A percentile compares a stretch with the other conserved stretches of the same genome.
Conservation (phyloP, 345 rosid species). For the Melaleuca quinquenervia region DNA sequence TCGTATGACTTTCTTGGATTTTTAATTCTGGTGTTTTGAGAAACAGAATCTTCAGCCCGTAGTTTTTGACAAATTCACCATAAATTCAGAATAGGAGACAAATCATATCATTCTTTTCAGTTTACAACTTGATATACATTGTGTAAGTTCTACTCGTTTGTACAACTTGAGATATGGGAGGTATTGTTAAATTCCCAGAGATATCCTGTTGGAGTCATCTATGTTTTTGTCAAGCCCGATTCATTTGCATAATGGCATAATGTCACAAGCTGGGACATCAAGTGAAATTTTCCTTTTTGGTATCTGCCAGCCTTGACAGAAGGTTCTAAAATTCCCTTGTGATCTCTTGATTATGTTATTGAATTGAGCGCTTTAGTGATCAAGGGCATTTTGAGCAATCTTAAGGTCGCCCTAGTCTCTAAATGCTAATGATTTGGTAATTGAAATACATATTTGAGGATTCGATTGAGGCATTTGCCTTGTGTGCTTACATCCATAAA, state of each 20-base stretch:
- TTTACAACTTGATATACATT: neutral
- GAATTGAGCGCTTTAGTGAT: neutral
- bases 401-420: neutral
- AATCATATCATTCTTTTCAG: neutral
- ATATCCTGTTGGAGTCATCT: neutral
- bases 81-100: neutral
- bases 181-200: neutral
- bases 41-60: neutral
- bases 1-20: neutral
- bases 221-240: neutral
- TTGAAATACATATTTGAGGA: neutral
- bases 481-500: neutral
- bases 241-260: neutral
- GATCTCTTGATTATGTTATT: neutral
- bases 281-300: neutral
- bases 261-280: neutral
- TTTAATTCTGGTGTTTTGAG: neutral
- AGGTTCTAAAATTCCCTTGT: neutral
- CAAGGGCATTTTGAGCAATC: neutral
- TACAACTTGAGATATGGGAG: neutral
- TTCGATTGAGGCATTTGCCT: neutral
- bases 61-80: neutral
- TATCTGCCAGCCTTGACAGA: neutral
- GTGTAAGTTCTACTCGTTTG: neutral
- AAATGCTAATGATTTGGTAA: neutral